Conservation (phyloP, 2,329 filamentous ascomycete species). For the Nannizziopsis barbatae region DNA sequence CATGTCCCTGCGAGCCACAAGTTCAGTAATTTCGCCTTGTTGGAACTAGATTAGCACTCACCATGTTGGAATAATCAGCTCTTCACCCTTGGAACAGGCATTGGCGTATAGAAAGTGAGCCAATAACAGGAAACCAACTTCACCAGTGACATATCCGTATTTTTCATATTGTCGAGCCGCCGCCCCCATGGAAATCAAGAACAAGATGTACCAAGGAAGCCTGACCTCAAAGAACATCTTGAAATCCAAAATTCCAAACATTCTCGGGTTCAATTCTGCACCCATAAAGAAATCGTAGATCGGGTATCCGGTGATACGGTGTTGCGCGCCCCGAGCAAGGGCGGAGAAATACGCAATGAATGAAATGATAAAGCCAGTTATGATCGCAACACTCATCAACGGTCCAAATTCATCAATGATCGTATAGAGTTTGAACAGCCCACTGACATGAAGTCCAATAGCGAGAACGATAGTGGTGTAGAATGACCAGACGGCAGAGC, state of each 20-base stretch:
- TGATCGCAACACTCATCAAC: slow-evolving; percentile 81
- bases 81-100: slow-evolving; percentile 83
- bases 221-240: slow-evolving; percentile 96
- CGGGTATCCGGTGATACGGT: slow-evolving; percentile 77
- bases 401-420: slow-evolving; percentile 93
- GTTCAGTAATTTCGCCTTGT: background rate
- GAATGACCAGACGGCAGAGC: slow-evolving; percentile 76
- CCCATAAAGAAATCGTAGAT: slow-evolving; percentile 90
- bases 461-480: slow-evolving; percentile 71
- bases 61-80: slow-evolving; percentile 81
- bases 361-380: slow-evolving; percentile 75
- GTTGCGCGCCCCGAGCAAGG: slow-evolving; percentile 63
- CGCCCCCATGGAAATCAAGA: slow-evolving; percentile 63
- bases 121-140: slow-evolving; percentile 73
- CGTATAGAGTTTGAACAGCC: slow-evolving; percentile 78
- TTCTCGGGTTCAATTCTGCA: slow-evolving; percentile 71
- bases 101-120: slow-evolving; percentile 89
- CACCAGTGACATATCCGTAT: slow-evolving; percentile 76
- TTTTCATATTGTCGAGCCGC: slow-evolving; percentile 72
- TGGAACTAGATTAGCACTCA: slow-evolving; percentile 26
- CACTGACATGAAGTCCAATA: slow-evolving; percentile 64
- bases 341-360: slow-evolving; percentile 81
- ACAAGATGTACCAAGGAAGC: slow-evolving; percentile 82
- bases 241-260: slow-evolving; percentile 76
- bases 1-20: slow-evolving; percentile 58